These are phyloP conservation scores for Prunus mume DNA, from an alignment of 306 rosid genomes.

Conservation along the genomic window DNA sequence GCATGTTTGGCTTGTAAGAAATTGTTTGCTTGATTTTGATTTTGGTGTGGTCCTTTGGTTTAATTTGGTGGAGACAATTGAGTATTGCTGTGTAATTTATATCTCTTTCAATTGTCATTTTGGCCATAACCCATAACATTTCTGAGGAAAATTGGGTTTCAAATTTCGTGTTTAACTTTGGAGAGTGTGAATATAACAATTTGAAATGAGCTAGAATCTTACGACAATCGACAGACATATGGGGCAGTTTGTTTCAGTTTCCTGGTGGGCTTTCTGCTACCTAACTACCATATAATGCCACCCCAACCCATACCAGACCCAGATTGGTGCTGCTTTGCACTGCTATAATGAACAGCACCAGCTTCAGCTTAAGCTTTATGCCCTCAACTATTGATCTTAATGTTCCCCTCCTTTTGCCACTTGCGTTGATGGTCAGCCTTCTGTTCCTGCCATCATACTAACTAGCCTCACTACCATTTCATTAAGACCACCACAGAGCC, in stretches of 20 bases:
- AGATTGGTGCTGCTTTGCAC: background rate
- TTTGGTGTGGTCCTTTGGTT: background rate
- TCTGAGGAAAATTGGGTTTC: background rate
- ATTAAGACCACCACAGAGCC: background rate
- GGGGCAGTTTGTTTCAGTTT: background rate
- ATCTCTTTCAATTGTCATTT: background rate
- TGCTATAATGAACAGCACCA: background rate
- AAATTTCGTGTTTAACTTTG: background rate
- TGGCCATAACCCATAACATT: background rate
- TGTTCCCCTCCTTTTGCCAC: background rate
- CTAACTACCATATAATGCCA: background rate
- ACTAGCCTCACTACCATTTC: background rate
- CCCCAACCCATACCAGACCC: background rate
- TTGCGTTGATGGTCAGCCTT: background rate
- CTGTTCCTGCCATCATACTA: background rate
- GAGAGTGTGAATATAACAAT: background rate
- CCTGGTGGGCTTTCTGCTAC: background rate
- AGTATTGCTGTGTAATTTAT: background rate
- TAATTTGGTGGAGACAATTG: background rate
- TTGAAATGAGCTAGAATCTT: background rate
- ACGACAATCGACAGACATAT: background rate
- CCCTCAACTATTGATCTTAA: background rate
- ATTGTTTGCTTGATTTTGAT: background rate
- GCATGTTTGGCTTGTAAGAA: background rate
- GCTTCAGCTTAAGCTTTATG: background rate